Conservation (phyloP, 805 yeast genomes). For the Wickerhamiella brachini region DNA sequence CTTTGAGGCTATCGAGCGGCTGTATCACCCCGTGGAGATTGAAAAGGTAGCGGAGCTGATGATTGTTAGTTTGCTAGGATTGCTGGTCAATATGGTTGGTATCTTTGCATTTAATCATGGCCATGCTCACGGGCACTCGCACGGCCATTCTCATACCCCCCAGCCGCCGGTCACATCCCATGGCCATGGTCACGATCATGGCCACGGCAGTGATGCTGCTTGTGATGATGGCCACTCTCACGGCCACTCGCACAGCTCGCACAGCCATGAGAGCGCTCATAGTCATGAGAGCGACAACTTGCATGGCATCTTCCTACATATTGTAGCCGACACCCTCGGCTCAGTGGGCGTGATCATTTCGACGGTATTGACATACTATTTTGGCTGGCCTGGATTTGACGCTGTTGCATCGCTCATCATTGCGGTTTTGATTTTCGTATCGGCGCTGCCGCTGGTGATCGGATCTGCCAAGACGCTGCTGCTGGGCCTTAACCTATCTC, state of each 20-base stretch:
- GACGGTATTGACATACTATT: constrained; percentile 58
- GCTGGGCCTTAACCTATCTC: constrained; percentile 42
- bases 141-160: constrained; percentile 14
- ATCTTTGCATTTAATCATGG: constrained; percentile 81
- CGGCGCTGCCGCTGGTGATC: constrained; percentile 72
- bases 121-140: constrained; percentile 25
- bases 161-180: constrained; percentile 4
- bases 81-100: constrained; percentile 81
- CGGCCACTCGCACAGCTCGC: constrained; percentile 6
- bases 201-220: too few species aligned
- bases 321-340: constrained; percentile 90
- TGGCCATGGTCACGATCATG: background rate
- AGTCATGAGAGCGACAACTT: constrained; percentile 46
- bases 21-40: constrained; percentile 61
- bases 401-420: constrained; percentile 85
- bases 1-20: constrained; percentile 73
- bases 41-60: constrained; percentile 73
- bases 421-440: constrained; percentile 61
- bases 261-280: background rate
- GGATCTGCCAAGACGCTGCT: constrained; percentile 67
- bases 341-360: constrained; percentile 95
- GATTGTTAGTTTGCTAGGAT: constrained; percentile 72
- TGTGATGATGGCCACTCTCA: constrained; percentile 6
- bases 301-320: constrained; percentile 89
- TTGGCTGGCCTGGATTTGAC: constrained; percentile 71